These are phyloP conservation scores for Dalechampia spathulata DNA, from an alignment of 441 rosid species.

Conservation along the genomic window DNA sequence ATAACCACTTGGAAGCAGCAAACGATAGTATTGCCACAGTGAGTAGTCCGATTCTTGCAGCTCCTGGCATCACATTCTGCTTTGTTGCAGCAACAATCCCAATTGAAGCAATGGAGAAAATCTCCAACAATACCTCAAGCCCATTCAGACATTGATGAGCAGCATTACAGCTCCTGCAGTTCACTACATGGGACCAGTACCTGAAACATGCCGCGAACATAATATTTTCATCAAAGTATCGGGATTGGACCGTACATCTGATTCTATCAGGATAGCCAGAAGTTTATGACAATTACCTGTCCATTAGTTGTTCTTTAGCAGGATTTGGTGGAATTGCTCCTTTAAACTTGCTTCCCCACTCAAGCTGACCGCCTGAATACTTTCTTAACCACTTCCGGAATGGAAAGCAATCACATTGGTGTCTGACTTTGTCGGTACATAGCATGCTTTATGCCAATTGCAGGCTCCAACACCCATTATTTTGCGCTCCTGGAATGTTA, in stretches of 20 bases:
- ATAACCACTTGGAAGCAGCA: constrained; percentile 24
- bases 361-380: constrained; percentile 21
- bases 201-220: no score
- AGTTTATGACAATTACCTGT: constrained; percentile 17
- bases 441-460: constrained; percentile 23
- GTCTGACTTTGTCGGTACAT: constrained; percentile 29
- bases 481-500: constrained; percentile 10
- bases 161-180: constrained; percentile 26
- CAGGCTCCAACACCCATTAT: constrained; percentile 2
- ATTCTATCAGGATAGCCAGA: not conserved
- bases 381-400: constrained; percentile 29
- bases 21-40: constrained; percentile 6
- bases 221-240: no score
- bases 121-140: constrained; percentile 20
- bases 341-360: constrained; percentile 27
- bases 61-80: constrained; percentile 6
- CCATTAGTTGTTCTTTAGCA: constrained; percentile 32
- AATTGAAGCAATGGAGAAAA: constrained; percentile 15
- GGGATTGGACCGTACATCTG: no score
- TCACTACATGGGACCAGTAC: constrained; percentile 29
- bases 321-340: constrained; percentile 25
- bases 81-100: constrained; percentile 20
- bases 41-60: not conserved
- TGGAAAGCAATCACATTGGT: constrained; percentile 21
- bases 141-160: constrained; percentile 24